Percentiles rank a stretch among this genome's conserved stretches.
These are phyloP conservation scores for Wickerhamomyces subpelliculosus DNA, from an alignment of 805 yeast genomes.

Conservation along the genomic window DNA sequence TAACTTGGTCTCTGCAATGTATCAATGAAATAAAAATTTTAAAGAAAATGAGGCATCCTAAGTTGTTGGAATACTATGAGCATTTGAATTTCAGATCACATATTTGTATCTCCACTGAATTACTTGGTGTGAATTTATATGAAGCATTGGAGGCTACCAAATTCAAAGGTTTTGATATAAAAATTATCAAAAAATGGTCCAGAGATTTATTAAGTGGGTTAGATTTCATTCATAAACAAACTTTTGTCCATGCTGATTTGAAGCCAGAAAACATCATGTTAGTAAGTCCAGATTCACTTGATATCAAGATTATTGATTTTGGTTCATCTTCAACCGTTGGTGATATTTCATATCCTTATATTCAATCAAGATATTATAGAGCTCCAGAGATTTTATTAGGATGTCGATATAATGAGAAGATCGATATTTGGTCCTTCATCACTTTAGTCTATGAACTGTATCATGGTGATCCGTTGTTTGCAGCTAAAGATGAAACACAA, in stretches of 20 bases:
- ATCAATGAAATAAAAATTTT: constrained; percentile 68
- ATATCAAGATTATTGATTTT: constrained; percentile 71
- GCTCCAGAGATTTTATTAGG: constrained; percentile 77
- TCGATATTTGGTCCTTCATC: constrained; percentile 89
- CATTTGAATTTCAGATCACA: constrained; percentile 80
- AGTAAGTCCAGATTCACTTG: constrained; percentile 32
- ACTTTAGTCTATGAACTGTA: constrained; percentile 85
- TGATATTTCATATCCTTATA: constrained; percentile 73
- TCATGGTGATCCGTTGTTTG: constrained; percentile 79
- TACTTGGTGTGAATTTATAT: constrained; percentile 59
- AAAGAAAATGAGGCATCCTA: constrained; percentile 31
- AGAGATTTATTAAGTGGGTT: constrained; percentile 54
- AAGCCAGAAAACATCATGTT: constrained; percentile 83
- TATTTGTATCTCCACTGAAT: constrained; percentile 73
- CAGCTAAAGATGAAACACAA: constrained; percentile 78
- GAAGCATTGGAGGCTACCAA: constrained; percentile 46
- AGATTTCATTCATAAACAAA: constrained; percentile 45
- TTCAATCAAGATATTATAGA: constrained; percentile 74
- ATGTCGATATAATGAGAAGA: constrained; percentile 66
- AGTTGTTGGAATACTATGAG: constrained; percentile 48
- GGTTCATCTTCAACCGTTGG: constrained; percentile 60
- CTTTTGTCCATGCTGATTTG: constrained; percentile 75
- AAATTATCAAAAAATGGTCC: constrained; percentile 38
- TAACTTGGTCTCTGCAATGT: constrained; percentile 71
- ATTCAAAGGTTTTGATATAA: constrained; percentile 42